Evolutionary conservation across 495 filamentous ascomycete genomes (phyloP).

Genomic region (Penicillium lividum): DNA sequence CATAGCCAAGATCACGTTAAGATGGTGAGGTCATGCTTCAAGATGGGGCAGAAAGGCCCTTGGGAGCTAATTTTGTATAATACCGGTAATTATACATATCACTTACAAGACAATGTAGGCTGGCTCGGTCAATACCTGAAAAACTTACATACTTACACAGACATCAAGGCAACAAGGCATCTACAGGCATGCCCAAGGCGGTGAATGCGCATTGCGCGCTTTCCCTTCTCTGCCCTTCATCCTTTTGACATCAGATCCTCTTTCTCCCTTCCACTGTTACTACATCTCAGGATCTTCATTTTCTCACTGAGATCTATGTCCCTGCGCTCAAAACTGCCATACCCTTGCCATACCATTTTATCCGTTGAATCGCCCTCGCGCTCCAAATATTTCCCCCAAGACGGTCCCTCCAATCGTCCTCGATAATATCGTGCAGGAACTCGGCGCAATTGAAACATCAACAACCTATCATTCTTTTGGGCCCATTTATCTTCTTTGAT

Average conservation of each 20-base stretch:
- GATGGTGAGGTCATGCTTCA: slow-evolving; percentile 23
- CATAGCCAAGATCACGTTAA: neutral
- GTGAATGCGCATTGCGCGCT: slow-evolving; percentile 34
- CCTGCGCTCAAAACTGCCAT: neutral
- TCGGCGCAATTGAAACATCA: slow-evolving; percentile 1
- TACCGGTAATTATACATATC: neutral
- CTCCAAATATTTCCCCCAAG: neutral
- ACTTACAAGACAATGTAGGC: neutral
- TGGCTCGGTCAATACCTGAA: neutral
- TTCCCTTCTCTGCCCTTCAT: slow-evolving; percentile 3
- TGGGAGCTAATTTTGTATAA: neutral
- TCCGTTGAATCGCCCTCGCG: neutral
- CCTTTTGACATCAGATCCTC: slow-evolving; percentile 1
- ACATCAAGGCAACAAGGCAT: slow-evolving; percentile 30
- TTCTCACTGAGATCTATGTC: neutral
- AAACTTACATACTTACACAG: neutral
- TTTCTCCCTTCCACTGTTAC: neutral
- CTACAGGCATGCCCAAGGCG: slow-evolving; percentile 17
- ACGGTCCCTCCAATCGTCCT: neutral
- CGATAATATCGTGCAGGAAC: neutral
- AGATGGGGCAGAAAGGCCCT: neutral
- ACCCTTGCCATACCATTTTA: slow-evolving; percentile 1
- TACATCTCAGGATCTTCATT: neutral
- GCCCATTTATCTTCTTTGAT: neutral
- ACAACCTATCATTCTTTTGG: neutral